Conservation (phyloP, 148 eudicot genomes). For the Simmondsia chinensis region DNA sequence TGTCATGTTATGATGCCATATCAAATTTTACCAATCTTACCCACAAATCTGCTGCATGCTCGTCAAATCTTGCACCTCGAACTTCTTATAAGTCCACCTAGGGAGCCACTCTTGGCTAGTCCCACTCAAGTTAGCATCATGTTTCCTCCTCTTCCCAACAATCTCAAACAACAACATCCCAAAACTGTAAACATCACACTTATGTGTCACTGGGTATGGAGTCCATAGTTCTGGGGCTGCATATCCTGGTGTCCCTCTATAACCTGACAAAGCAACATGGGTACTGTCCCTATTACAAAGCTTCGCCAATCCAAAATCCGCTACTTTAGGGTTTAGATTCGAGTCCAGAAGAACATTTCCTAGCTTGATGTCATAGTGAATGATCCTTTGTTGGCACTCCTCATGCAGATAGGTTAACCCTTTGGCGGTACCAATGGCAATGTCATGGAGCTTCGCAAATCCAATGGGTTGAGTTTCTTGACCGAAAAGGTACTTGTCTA, state of each 20-base stretch:
- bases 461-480: slow-evolving; percentile 10
- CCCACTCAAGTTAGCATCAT: slow-evolving; percentile 10
- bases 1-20: no score
- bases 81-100: slow-evolving; percentile 13
- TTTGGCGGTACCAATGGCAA: slow-evolving; percentile 21
- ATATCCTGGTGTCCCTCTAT: slow-evolving; percentile 20
- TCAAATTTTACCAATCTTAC: no score
- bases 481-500: slow-evolving; percentile 14
- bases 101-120: slow-evolving; percentile 22
- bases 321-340: slow-evolving; percentile 18
- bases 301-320: slow-evolving; percentile 26
- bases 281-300: slow-evolving; percentile 19
- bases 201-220: slow-evolving; percentile 16
- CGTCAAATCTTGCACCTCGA: slow-evolving; percentile 3
- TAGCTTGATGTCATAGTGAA: slow-evolving; percentile 26
- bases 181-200: slow-evolving; percentile 20
- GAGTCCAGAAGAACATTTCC: slow-evolving; percentile 22
- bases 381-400: slow-evolving; percentile 23
- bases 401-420: slow-evolving; percentile 26
- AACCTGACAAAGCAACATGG: slow-evolving; percentile 16
- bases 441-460: slow-evolving; percentile 16
- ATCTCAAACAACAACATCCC: slow-evolving; percentile 23
- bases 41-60: slow-evolving; percentile 4
- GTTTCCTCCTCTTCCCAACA: slow-evolving; percentile 17
- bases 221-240: slow-evolving; percentile 22